phyloP scores from a whole-genome alignment of 306 rosid species.

The Cicer chorassanicum region DNA sequence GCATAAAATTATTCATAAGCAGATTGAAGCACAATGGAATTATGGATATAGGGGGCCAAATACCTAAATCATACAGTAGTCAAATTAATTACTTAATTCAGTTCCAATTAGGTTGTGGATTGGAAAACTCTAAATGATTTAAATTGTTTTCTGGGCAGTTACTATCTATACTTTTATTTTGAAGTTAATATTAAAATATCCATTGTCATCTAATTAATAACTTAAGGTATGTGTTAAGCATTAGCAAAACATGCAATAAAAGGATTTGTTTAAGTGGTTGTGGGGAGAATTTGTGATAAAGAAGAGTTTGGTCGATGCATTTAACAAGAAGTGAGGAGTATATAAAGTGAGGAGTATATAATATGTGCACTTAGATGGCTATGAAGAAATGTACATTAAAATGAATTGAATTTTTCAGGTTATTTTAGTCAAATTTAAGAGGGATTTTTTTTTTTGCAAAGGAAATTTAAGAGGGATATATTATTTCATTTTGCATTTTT shows the following conservation, averaged over 20 bases:
- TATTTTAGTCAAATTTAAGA: too few relatives aligned
- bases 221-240: background rate
- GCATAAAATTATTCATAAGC: background rate
- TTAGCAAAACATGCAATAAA: background rate
- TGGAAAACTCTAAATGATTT: background rate
- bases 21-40: background rate
- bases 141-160: background rate
- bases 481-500: background rate
- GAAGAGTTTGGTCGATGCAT: background rate
- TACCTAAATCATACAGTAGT: background rate
- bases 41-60: background rate
- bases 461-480: too few relatives aligned
- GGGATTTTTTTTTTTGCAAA: too few relatives aligned
- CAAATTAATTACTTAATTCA: background rate
- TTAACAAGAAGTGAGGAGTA: too few relatives aligned
- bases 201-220: too few relatives aligned
- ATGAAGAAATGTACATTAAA: too few relatives aligned
- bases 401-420: too few relatives aligned
- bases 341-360: too few relatives aligned
- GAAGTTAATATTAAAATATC: background rate
- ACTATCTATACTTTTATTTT: background rate
- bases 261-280: too few relatives aligned
- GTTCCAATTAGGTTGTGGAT: background rate
- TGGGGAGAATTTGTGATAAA: background rate
- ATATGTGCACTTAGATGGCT: too few relatives aligned